A percentile compares a stretch with the other conserved stretches of the same genome.
phyloP scores from a whole-genome alignment of 139 green algal species.

The Dunaliella sp. region DNA sequence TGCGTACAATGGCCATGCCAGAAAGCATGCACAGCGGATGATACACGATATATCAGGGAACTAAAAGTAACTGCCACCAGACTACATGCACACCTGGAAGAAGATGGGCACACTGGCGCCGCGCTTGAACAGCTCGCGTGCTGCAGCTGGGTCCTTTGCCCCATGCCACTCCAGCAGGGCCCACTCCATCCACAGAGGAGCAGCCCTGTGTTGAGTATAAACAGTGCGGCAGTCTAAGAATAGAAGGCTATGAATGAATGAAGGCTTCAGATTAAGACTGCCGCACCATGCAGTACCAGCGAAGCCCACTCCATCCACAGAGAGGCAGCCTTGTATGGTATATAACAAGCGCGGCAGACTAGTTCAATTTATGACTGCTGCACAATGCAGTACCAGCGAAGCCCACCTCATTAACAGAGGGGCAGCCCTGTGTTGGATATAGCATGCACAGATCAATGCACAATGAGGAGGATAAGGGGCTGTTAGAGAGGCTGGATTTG shows the following conservation, averaged over 20 bases:
- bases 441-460: too few species aligned
- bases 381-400: conserved; percentile 50
- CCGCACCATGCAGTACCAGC: conserved; percentile 47
- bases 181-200: conserved; percentile 76
- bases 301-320: conserved; percentile 78
- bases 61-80: not conserved
- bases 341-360: too few species aligned
- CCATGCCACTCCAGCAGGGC: conserved; percentile 59
- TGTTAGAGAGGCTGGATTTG: too few species aligned
- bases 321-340: conserved; percentile 45
- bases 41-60: not conserved
- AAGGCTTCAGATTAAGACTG: too few species aligned
- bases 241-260: too few species aligned
- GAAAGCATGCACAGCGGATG: not conserved
- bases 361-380: too few species aligned
- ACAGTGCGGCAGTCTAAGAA: too few species aligned
- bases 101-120: conserved; percentile 32
- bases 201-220: too few species aligned
- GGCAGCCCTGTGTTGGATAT: conserved; percentile 41
- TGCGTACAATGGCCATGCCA: not conserved
- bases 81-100: not conserved
- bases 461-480: too few species aligned
- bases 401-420: conserved; percentile 77
- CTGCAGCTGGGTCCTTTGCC: conserved; percentile 27
- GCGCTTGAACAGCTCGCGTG: conserved; percentile 50